These are phyloP conservation scores for Drechslera avenae DNA, from an alignment of 2,329 filamentous ascomycete species.

Conservation along the genomic window DNA sequence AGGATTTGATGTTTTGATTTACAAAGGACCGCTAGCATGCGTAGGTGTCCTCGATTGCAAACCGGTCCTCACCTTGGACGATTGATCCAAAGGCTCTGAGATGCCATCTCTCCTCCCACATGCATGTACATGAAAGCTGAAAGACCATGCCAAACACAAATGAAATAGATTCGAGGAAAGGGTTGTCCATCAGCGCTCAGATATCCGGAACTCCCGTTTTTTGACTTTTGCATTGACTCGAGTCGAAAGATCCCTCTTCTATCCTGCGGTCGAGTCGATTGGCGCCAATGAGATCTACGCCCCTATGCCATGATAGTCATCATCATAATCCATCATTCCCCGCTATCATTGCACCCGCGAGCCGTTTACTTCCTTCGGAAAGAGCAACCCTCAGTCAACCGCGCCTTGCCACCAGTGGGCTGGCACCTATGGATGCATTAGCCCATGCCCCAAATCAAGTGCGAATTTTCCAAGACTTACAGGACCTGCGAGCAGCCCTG, in stretches of 20 bases:
- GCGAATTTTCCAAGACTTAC: slow-evolving; percentile 33
- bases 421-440: slow-evolving; percentile 68
- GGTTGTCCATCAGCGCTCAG: slow-evolving; percentile 49
- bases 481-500: slow-evolving; percentile 98
- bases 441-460: slow-evolving; percentile 16
- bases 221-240: slow-evolving; percentile 48
- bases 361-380: slow-evolving; percentile 98
- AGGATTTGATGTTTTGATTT: slow-evolving; percentile 48
- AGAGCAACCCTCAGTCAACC: slow-evolving; percentile 99
- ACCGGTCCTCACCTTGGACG: slow-evolving; percentile 49
- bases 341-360: slow-evolving; percentile 31
- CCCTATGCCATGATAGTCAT: slow-evolving; percentile 47
- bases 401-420: slow-evolving; percentile 98
- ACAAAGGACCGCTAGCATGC: slow-evolving; percentile 51
- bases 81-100: slow-evolving; percentile 47
- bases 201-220: slow-evolving; percentile 54
- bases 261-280: slow-evolving; percentile 51
- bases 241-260: slow-evolving; percentile 53
- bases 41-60: slow-evolving; percentile 55
- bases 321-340: slow-evolving; percentile 46
- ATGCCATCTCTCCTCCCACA: slow-evolving; percentile 52
- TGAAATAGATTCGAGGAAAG: slow-evolving; percentile 46
- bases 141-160: slow-evolving; percentile 47
- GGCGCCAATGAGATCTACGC: slow-evolving; percentile 49
- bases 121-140: slow-evolving; percentile 50